A percentile compares a stretch with the other conserved stretches of the same genome.
These are phyloP conservation scores for Camillea tinctor DNA, from an alignment of 2,329 filamentous ascomycete genomes.

Conservation along the genomic window DNA sequence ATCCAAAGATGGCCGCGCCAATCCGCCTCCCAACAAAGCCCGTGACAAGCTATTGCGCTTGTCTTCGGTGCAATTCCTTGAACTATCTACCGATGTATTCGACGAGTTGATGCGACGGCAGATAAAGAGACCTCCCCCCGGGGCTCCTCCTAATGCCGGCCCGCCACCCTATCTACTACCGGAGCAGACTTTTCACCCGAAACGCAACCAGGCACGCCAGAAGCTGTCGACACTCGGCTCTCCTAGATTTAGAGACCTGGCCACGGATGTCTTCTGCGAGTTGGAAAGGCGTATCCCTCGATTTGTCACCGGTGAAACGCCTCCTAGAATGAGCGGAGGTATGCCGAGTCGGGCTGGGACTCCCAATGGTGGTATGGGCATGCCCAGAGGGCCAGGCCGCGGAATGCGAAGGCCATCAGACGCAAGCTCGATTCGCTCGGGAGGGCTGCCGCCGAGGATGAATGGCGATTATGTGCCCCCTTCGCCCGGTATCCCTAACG, in stretches of 20 bases:
- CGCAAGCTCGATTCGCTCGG: slow-evolving; percentile 58
- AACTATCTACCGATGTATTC: slow-evolving; percentile 95
- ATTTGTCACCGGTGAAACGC: slow-evolving; percentile 69
- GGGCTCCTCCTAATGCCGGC: slow-evolving; percentile 46
- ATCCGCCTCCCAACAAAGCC: slow-evolving; percentile 79
- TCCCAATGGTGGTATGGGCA: slow-evolving; percentile 56
- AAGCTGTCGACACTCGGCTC: slow-evolving; percentile 88
- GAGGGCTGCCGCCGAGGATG: slow-evolving; percentile 29
- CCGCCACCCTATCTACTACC: slow-evolving; percentile 76
- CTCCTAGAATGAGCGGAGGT: slow-evolving; percentile 63
- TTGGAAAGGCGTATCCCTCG: slow-evolving; percentile 85
- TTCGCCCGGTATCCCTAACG: slow-evolving; percentile 57
- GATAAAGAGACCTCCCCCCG: slow-evolving; percentile 56
- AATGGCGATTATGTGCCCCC: slow-evolving; percentile 54
- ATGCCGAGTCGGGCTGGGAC: slow-evolving; percentile 60
- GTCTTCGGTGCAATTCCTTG: slow-evolving; percentile 90
- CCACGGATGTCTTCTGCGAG: slow-evolving; percentile 95
- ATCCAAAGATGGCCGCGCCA: slow-evolving; percentile 71
- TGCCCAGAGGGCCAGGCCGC: slow-evolving; percentile 51
- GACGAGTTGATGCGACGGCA: slow-evolving; percentile 91
- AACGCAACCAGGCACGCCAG: slow-evolving; percentile 95
- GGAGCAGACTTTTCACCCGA: slow-evolving; percentile 90
- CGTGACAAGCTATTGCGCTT: slow-evolving; percentile 91
- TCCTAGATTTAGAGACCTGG: slow-evolving; percentile 84
- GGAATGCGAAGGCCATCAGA: slow-evolving; percentile 57